Conservation (phyloP, 192 early-diverging fungal genomes). For the Coemansia sp. region DNA sequence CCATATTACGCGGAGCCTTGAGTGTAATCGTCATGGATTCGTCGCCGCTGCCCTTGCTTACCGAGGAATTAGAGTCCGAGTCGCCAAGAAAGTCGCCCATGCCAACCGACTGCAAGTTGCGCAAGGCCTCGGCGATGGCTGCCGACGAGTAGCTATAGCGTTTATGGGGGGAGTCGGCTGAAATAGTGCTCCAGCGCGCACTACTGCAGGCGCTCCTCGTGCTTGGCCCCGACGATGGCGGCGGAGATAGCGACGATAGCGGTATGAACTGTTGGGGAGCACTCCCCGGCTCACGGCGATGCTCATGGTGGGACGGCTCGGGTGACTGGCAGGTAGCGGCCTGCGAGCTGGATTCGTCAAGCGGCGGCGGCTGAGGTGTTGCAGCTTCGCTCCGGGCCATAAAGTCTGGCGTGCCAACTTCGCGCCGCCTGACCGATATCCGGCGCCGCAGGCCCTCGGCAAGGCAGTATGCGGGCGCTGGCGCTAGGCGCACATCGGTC, state of each 20-base stretch:
- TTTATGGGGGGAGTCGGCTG: constrained; percentile 46
- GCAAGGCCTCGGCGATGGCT: constrained; percentile 41
- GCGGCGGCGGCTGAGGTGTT: not conserved
- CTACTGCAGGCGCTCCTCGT: constrained; percentile 24
- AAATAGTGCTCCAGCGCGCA: constrained; percentile 35
- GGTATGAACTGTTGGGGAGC: constrained; percentile 1
- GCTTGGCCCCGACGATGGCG: constrained; percentile 9
- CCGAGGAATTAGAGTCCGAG: constrained; percentile 11
- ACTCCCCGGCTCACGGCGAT: not conserved
- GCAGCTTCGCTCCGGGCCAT: constrained; percentile 11
- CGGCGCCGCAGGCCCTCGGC: constrained; percentile 36
- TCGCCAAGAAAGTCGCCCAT: constrained; percentile 7
- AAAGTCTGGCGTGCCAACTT: constrained; percentile 34
- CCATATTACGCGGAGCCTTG: constrained; percentile 33
- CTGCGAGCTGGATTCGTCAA: not conserved
- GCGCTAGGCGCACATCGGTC: not conserved
- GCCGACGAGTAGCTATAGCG: constrained; percentile 34
- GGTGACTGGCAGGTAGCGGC: not conserved
- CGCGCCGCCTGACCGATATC: constrained; percentile 21
- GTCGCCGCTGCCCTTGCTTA: constrained; percentile 15
- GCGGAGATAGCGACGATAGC: constrained; percentile 14
- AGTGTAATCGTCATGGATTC: constrained; percentile 52
- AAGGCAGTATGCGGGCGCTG: constrained; percentile 3
- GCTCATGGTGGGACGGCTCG: not conserved
- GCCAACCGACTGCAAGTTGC: constrained; percentile 23